These are phyloP conservation scores for Teunomyces kruisii DNA, from an alignment of 805 yeast genomes.

Conservation along the genomic window DNA sequence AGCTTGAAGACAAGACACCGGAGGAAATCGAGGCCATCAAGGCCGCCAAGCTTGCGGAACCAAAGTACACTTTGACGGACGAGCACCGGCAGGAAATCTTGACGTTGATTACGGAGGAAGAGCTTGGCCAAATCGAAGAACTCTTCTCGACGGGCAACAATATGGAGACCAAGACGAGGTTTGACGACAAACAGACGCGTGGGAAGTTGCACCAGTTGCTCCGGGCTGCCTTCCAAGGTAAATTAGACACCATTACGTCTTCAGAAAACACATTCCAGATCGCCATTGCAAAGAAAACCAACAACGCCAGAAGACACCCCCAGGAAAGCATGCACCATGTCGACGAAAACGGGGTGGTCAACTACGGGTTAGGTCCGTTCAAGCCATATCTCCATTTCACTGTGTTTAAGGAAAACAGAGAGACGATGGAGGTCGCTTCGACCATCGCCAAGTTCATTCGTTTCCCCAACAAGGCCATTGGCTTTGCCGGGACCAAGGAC, in stretches of 20 bases:
- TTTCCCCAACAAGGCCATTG: conserved; percentile 65
- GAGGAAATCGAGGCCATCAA: conserved; percentile 33
- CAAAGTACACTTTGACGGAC: conserved; percentile 44
- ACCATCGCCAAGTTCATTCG: conserved; percentile 70
- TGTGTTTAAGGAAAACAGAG: conserved; percentile 91
- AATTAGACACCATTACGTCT: conserved; percentile 78
- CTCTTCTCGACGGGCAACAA: conserved; percentile 55
- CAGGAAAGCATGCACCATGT: conserved; percentile 39
- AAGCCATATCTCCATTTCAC: conserved; percentile 72
- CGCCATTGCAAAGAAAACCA: conserved; percentile 47
- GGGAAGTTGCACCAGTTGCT: conserved; percentile 76
- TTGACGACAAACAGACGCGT: conserved; percentile 70
- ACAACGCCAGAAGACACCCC: conserved; percentile 37
- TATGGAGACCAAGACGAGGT: conserved; percentile 55
- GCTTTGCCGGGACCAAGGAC: conserved; percentile 95
- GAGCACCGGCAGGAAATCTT: conserved; percentile 50
- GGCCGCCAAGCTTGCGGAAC: conserved; percentile 20
- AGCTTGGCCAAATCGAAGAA: conserved; percentile 53
- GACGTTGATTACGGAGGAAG: conserved; percentile 58
- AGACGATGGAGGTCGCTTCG: conserved; percentile 92
- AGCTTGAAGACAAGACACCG: conserved; percentile 28
- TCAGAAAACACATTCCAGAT: conserved; percentile 63
- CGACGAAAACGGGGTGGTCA: conserved; percentile 53
- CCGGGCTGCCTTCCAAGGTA: conserved; percentile 69
- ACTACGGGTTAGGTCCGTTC: conserved; percentile 72